phyloP scores from a whole-genome alignment of 2,329 filamentous ascomycete species.

The Pseudogymnoascus sp. region DNA sequence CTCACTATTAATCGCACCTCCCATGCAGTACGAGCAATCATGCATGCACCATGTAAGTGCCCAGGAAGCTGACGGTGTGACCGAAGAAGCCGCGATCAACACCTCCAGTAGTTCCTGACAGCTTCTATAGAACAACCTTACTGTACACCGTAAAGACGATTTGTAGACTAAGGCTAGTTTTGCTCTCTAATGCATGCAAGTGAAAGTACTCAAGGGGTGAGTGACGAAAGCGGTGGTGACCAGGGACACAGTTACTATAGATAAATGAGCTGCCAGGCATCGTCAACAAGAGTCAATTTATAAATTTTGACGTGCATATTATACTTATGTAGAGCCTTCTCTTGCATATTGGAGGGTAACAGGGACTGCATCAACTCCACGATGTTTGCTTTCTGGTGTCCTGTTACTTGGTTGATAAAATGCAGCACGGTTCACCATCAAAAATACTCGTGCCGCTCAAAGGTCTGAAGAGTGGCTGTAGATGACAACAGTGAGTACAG shows the following conservation, averaged over 20 bases:
- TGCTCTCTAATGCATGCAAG: not conserved
- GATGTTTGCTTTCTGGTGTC: not conserved
- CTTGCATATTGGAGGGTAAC: not conserved
- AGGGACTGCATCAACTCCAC: not conserved
- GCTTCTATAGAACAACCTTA: conserved; percentile 3
- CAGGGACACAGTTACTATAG: not conserved
- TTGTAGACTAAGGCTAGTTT: not conserved
- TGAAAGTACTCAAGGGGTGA: not conserved
- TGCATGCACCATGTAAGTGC: not conserved
- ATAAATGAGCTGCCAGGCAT: not conserved
- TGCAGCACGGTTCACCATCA: too few relatives aligned
- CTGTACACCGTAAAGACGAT: not conserved
- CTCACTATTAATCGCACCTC: not conserved
- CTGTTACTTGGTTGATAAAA: too few relatives aligned
- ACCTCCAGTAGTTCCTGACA: not conserved
- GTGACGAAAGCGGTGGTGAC: not conserved
- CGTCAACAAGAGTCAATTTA: not conserved
- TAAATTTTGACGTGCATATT: not conserved
- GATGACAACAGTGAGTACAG: too few relatives aligned
- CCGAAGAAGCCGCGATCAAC: not conserved
- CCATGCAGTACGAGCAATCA: not conserved
- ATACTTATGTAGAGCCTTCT: not conserved
- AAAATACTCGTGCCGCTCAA: too few relatives aligned
- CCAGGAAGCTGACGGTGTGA: not conserved
- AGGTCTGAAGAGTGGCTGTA: too few relatives aligned